phyloP scores from a whole-genome alignment of 2,329 filamentous ascomycete genomes.

The Davidsoniella neocaledoniae region DNA sequence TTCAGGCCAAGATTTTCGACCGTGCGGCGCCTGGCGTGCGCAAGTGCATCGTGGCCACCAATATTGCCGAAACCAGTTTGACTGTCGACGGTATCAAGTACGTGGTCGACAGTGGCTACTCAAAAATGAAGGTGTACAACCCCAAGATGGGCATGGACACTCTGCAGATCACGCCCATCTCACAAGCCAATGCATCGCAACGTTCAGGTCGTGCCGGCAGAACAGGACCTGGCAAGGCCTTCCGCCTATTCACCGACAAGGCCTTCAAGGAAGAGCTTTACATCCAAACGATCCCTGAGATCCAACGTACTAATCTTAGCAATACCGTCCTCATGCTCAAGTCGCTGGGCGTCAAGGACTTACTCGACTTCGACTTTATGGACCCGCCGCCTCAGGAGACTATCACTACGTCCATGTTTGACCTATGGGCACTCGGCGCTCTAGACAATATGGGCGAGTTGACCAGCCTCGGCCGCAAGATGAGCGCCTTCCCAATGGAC shows the following conservation, averaged over 20 bases:
- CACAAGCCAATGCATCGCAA: conserved; percentile 88
- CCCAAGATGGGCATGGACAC: conserved; percentile 99
- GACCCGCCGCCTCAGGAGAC: conserved; percentile 96
- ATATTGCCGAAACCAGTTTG: conserved; percentile 94
- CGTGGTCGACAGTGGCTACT: conserved; percentile 89
- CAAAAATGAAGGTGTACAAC: conserved; percentile 97
- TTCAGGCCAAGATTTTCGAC: conserved; percentile 97
- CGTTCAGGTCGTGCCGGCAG: conserved; percentile 84
- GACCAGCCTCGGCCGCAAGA: conserved; percentile 70
- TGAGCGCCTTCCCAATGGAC: conserved; percentile 98
- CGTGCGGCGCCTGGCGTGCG: conserved; percentile 75
- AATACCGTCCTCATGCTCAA: conserved; percentile 92
- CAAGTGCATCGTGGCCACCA: conserved; percentile 96
- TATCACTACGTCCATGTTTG: conserved; percentile 91
- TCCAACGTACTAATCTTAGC: conserved; percentile 86
- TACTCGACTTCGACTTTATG: conserved; percentile 98
- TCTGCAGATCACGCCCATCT: conserved; percentile 91
- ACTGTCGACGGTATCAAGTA: conserved; percentile 99
- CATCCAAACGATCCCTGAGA: conserved; percentile 91
- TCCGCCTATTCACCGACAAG: conserved; percentile 82
- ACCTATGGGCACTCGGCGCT: conserved; percentile 89
- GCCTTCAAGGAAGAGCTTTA: conserved; percentile 95
- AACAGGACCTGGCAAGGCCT: conserved; percentile 90
- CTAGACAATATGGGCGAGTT: conserved; percentile 87
- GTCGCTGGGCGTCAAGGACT: conserved; percentile 80